Percentiles rank a stretch among this genome's conserved stretches.
These are phyloP conservation scores for Ploettnerulaceae sp. DNA, from an alignment of 2,329 filamentous ascomycete genomes.

Conservation along the genomic window DNA sequence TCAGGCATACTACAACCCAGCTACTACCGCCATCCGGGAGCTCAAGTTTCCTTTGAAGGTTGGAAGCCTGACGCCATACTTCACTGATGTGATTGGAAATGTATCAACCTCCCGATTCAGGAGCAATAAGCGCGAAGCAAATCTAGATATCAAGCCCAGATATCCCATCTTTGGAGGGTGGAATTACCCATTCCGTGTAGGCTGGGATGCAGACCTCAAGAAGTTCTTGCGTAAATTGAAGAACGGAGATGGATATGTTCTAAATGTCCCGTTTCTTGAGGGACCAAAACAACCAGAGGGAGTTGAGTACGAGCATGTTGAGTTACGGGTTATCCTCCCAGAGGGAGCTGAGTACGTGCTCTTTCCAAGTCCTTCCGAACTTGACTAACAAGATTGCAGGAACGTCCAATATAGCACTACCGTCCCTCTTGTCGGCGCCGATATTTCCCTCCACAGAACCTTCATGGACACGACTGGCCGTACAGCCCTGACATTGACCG, in stretches of 20 bases:
- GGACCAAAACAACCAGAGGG: slow-evolving; percentile 84
- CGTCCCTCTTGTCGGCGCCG: slow-evolving; percentile 62
- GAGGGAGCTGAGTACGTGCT: slow-evolving; percentile 77
- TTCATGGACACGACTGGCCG: slow-evolving; percentile 93
- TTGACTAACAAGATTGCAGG: slow-evolving; percentile 42
- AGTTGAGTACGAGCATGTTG: slow-evolving; percentile 75
- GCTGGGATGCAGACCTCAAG: slow-evolving; percentile 86
- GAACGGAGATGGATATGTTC: slow-evolving; percentile 65
- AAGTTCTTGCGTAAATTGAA: slow-evolving; percentile 64
- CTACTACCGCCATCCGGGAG: slow-evolving; percentile 73
- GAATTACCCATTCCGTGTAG: slow-evolving; percentile 96
- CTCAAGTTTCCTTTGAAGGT: slow-evolving; percentile 73
- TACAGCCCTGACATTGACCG: slow-evolving; percentile 73
- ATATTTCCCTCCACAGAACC: slow-evolving; percentile 66
- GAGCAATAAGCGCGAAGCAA: slow-evolving; percentile 68
- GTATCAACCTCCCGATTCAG: slow-evolving; percentile 91
- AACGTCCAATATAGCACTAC: slow-evolving; percentile 74
- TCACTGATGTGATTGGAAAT: slow-evolving; percentile 93
- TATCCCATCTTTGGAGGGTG: slow-evolving; percentile 97
- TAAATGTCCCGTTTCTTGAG: slow-evolving; percentile 90
- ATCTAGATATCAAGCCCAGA: slow-evolving; percentile 84
- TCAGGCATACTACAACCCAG: slow-evolving; percentile 69
- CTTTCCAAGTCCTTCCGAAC: slow-evolving; percentile 42
- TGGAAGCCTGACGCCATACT: slow-evolving; percentile 85
- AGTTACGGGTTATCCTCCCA: slow-evolving; percentile 78